These are phyloP conservation scores for Phlyctochytrium bullatum DNA, from an alignment of 192 early-diverging fungal species.

Conservation along the genomic window DNA sequence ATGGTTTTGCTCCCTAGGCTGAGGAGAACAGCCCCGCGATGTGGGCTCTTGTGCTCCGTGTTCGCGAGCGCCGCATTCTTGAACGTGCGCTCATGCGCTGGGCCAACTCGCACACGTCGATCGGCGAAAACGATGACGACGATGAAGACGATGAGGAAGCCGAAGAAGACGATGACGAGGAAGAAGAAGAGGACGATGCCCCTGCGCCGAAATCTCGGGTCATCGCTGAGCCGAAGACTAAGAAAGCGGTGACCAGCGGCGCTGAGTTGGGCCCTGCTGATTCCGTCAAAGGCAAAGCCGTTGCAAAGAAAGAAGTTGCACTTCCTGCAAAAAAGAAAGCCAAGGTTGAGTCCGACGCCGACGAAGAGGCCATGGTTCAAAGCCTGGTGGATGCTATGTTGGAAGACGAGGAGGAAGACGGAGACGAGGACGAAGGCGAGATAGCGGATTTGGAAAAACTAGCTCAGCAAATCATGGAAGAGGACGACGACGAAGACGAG, in stretches of 20 bases:
- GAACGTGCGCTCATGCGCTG: not conserved
- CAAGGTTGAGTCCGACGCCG: not conserved
- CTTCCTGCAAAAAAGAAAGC: not conserved
- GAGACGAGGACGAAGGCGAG: too few relatives aligned
- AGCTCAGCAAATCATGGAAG: too few relatives aligned
- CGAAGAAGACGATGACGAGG: not conserved
- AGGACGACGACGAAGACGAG: too few relatives aligned
- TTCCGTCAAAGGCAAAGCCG: not conserved
- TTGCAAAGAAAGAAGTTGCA: not conserved
- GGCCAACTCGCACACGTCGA: not conserved
- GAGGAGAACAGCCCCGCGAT: too few relatives aligned
- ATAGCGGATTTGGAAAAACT: too few relatives aligned
- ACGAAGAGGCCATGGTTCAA: not conserved
- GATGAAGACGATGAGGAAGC: not conserved
- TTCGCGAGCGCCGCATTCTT: not conserved
- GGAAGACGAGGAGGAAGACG: not conserved
- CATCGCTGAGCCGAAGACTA: not conserved
- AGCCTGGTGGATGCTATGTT: not conserved
- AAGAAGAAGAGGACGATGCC: not conserved
- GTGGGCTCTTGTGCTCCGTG: not conserved
- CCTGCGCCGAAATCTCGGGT: not conserved
- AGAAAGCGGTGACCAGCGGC: not conserved
- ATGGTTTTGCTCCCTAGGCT: too few relatives aligned
- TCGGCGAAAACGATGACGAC: not conserved
- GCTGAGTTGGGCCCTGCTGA: not conserved